These are phyloP conservation scores for Termitomyces sp. DNA, from an alignment of 768 basidiomycete species.

Conservation along the genomic window DNA sequence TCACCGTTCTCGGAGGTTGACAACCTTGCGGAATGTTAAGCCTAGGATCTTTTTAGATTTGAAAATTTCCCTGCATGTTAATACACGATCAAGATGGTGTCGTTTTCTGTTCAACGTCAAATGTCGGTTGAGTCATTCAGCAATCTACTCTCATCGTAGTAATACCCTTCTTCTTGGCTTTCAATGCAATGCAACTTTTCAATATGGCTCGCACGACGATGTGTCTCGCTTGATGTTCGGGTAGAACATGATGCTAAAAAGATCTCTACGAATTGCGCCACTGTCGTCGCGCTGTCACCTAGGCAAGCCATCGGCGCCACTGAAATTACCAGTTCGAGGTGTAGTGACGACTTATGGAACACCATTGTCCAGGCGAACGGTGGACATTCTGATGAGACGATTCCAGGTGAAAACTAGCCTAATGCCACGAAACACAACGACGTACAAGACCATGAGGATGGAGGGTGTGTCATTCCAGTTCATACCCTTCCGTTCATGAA, in stretches of 20 bases:
- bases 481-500: background rate
- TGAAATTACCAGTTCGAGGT: constrained; percentile 51
- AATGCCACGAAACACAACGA: constrained; percentile 38
- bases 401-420: constrained; percentile 32
- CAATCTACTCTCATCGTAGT: background rate
- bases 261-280: constrained; percentile 46
- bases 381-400: background rate
- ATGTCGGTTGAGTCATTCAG: constrained; percentile 27
- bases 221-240: constrained; percentile 43
- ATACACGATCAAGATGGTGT: constrained; percentile 44
- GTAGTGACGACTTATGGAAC: constrained; percentile 41
- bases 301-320: constrained; percentile 47
- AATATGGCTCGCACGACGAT: constrained; percentile 47
- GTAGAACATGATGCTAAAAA: constrained; percentile 39
- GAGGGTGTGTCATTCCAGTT: constrained; percentile 27
- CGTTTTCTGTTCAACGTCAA: constrained; percentile 53
- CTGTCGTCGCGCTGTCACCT: constrained; percentile 46
- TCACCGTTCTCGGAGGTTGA: constrained; percentile 15
- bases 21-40: constrained; percentile 53
- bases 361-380: constrained; percentile 8
- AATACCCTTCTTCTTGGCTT: constrained; percentile 24
- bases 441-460: constrained; percentile 46
- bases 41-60: background rate
- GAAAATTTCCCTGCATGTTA: constrained; percentile 3
- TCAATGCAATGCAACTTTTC: constrained; percentile 42